Evolutionary conservation across 768 basidiomycete species (phyloP).

Genomic region (Tephrocybe sp.): DNA sequence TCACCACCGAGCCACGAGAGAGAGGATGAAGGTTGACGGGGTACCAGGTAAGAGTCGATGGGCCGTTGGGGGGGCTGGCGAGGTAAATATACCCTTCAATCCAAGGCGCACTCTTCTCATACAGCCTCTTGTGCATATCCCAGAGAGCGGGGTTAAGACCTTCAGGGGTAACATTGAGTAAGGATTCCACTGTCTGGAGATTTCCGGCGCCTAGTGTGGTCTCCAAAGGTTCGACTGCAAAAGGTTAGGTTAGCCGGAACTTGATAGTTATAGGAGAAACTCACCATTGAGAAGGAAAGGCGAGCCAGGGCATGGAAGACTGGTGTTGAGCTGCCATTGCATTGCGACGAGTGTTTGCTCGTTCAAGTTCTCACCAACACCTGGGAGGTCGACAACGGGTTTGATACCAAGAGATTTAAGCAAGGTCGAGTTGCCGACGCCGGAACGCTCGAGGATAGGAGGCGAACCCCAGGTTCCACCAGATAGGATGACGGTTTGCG

Average conservation of each 20-base stretch:
- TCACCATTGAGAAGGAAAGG: constrained; percentile 1
- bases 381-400: background rate
- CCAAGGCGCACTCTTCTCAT: background rate
- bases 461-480: background rate
- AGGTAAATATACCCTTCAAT: background rate
- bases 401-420: background rate
- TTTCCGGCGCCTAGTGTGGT: background rate
- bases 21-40: constrained; percentile 1
- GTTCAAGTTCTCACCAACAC: background rate
- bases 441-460: background rate
- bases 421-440: background rate
- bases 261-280: background rate
- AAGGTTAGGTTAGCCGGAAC: background rate
- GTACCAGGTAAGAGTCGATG: background rate
- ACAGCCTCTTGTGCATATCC: background rate
- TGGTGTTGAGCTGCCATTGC: constrained; percentile 5
- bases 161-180: background rate
- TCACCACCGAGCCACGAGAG: background rate
- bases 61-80: background rate
- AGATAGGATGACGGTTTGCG: background rate
- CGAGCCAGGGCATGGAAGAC: background rate
- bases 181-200: background rate
- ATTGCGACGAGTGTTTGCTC: background rate
- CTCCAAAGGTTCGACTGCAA: background rate
- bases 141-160: background rate